Conservation (phyloP, 805 yeast genomes). For the Pichia insulana region DNA sequence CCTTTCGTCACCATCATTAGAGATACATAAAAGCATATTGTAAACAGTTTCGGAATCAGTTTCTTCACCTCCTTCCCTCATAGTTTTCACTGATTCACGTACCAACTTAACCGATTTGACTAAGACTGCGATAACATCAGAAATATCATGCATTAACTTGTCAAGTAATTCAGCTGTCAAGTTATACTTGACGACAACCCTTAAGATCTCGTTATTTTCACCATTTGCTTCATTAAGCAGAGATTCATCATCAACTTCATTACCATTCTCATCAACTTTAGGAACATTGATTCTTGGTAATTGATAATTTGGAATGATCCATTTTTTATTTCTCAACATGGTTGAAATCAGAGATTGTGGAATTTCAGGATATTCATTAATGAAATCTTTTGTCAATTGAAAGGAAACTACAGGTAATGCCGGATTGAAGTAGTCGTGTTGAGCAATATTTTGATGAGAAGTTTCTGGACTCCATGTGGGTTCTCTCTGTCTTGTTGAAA, state of each 20-base stretch:
- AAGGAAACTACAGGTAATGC: conserved; percentile 91
- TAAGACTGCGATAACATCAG: conserved; percentile 44
- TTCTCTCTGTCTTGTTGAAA: conserved; percentile 23
- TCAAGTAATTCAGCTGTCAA: conserved; percentile 54
- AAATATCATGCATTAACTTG: conserved; percentile 53
- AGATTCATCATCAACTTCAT: conserved; percentile 11
- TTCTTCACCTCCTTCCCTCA: conserved; percentile 18
- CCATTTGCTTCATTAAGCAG: conserved; percentile 35
- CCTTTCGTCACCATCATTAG: conserved; percentile 45
- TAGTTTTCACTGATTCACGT: conserved; percentile 20
- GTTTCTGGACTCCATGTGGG: conserved; percentile 8
- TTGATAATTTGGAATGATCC: conserved; percentile 85
- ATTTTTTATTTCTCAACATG: conserved; percentile 68
- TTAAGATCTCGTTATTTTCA: conserved; percentile 51
- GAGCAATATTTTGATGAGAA: conserved; percentile 5
- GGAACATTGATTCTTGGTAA: conserved; percentile 41
- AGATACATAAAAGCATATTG: conserved; percentile 43
- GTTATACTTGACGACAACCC: conserved; percentile 75
- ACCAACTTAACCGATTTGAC: conserved; percentile 38
- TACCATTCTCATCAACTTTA: conserved; percentile 6
- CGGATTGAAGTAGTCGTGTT: conserved; percentile 46
- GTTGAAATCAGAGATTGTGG: conserved; percentile 74
- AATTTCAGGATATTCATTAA: conserved; percentile 58
- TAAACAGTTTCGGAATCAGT: conserved; percentile 32
- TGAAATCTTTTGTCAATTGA: conserved; percentile 54